A percentile compares a stretch with the other conserved stretches of the same genome.
Evolutionary conservation across 345 rosid species (phyloP).

Genomic region (Hibiscus tridactylites): DNA sequence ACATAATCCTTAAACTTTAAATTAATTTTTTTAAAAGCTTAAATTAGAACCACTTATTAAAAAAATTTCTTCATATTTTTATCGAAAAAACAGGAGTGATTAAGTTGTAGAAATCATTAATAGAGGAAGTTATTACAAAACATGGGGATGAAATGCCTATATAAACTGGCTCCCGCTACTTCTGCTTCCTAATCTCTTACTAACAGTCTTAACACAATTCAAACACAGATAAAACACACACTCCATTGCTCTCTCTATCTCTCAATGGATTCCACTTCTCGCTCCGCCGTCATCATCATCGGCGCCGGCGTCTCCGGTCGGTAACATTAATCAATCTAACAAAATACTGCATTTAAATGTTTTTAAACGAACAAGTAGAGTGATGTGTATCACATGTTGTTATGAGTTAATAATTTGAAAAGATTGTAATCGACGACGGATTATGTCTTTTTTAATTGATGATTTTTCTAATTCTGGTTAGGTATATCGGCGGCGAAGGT

Average conservation of each 20-base stretch:
- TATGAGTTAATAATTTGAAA: neutral
- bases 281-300: constrained; percentile 70
- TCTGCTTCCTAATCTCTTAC: neutral
- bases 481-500: constrained; percentile 82
- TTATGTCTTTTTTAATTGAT: neutral
- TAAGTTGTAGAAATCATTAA: too few relatives aligned
- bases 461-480: constrained; percentile 4
- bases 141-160: neutral
- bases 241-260: neutral
- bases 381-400: neutral
- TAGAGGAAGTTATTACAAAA: neutral
- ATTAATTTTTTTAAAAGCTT: too few relatives aligned
- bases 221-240: neutral
- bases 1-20: too few relatives aligned
- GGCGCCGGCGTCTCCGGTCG: constrained; percentile 95
- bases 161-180: neutral
- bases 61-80: too few relatives aligned
- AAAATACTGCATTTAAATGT: neutral
- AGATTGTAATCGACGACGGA: neutral
- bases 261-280: constrained; percentile 37
- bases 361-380: neutral
- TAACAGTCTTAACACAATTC: neutral
- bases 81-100: too few relatives aligned
- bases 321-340: neutral
- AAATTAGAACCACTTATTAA: too few relatives aligned